Evolutionary conservation across 1,284 basidiomycete species (phyloP), one percentile per base, ranked within the genome.

Genomic region (Heterobasidion parviporum): DNA sequence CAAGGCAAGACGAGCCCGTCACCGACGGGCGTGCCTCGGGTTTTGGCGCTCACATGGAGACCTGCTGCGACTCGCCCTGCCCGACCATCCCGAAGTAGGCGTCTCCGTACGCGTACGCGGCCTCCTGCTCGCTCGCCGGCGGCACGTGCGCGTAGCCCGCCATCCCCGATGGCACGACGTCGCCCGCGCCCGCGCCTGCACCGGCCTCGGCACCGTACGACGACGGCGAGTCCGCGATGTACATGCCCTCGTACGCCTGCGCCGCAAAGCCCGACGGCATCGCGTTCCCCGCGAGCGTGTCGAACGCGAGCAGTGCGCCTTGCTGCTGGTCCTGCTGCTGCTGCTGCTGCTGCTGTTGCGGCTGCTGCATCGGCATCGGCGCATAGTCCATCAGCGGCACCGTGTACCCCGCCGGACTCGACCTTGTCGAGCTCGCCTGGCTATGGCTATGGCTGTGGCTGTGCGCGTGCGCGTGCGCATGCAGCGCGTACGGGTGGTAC

Each of bases 351-450:
- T 65, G 65, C 45, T 60, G 59, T 48, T 59, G 50, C 34, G 44
- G 51, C 16, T 43, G 26, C 7, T 43, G 36, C 26, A 26, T 26
- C 26, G 26, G 26, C n/a, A 26, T 26, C 26, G 26, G 26, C n/a
- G 35, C 50, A n/a, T 49, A 20, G 47, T 69, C 68, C 26, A 64
- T 69, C n/a, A 83, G 68, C 8, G 77, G 74, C 6, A 80, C 65
- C 35, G 71, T 67, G 60, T 77, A 78, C 57, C 72, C 72, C 62
- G 77, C 75, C n/a, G 82, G 82, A 61, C 83, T 84, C 36, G 76
- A 80, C 56, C 81, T 77, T 2, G 53, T 44, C 41, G 14, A 14
- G 16, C 41, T 44, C 41, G 41, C 41, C 41, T 44, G 41, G 16
- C 41, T 16, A 4, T 5, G 26, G 26, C 26, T 26, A 26, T 26